A percentile compares a stretch with the other conserved stretches of the same genome.
Evolutionary conservation across 768 basidiomycete genomes (phyloP).

Genomic region (Pholiota microspora): DNA sequence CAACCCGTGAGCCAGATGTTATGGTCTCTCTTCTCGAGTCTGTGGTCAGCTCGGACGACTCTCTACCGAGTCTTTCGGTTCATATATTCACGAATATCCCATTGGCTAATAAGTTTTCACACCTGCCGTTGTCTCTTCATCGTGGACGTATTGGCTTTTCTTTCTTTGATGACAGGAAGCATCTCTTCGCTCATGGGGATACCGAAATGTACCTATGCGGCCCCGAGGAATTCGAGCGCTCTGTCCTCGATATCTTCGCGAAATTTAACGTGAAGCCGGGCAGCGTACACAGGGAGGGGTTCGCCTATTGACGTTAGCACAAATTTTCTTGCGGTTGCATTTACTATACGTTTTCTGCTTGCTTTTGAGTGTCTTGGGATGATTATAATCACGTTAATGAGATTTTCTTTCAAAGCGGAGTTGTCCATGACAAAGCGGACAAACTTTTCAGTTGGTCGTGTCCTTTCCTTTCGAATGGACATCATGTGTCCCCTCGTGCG

Average conservation of each 20-base stretch:
- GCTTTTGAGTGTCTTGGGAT: background rate
- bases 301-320: conserved; percentile 9
- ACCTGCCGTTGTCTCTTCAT: conserved; percentile 9
- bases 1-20: conserved; percentile 54
- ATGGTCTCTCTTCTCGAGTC: conserved; percentile 40
- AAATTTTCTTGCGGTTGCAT: too few relatives aligned
- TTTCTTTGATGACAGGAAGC: conserved; percentile 21
- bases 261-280: conserved; percentile 34
- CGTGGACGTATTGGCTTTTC: conserved; percentile 14
- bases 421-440: background rate
- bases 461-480: background rate
- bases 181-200: conserved; percentile 15
- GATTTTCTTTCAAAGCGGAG: background rate
- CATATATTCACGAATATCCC: conserved; percentile 37
- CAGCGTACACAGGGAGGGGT: conserved; percentile 34
- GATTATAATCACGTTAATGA: background rate
- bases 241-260: conserved; percentile 30
- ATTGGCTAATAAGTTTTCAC: background rate
- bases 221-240: conserved; percentile 42
- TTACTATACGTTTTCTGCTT: background rate
- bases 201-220: conserved; percentile 49
- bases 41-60: conserved; percentile 19
- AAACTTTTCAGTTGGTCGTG: background rate
- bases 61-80: conserved; percentile 25
- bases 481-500: background rate